These are phyloP conservation scores for Xylaria castorea DNA, from an alignment of 495 filamentous ascomycete species.

Conservation along the genomic window DNA sequence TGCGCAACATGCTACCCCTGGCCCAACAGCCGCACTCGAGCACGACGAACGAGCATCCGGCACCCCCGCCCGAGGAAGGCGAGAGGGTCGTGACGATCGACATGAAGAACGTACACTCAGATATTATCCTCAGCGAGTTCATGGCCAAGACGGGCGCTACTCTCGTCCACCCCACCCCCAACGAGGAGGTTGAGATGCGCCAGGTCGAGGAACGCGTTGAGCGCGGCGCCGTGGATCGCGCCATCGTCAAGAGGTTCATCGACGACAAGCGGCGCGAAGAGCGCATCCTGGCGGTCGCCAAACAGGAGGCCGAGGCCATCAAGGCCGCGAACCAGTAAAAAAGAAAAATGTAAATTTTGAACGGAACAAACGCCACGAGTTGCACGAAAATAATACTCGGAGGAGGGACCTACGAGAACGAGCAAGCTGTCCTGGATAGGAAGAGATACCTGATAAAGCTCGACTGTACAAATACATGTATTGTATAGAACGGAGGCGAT, in stretches of 20 bases:
- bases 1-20: constrained; percentile 35
- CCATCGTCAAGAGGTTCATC: constrained; percentile 64
- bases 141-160: constrained; percentile 71
- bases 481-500: constrained; percentile 19
- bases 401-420: constrained; percentile 2
- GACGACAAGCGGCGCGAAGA: constrained; percentile 70
- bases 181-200: constrained; percentile 65
- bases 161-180: constrained; percentile 61
- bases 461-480: constrained; percentile 28
- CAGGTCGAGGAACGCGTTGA: constrained; percentile 64
- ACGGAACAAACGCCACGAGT: background rate
- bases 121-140: constrained; percentile 72
- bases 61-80: constrained; percentile 49
- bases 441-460: background rate
- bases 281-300: constrained; percentile 43
- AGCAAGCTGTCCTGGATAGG: background rate
- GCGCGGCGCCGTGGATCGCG: constrained; percentile 61
- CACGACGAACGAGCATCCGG: constrained; percentile 42
- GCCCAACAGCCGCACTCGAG: constrained; percentile 47
- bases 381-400: constrained; percentile 16
- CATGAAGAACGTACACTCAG: constrained; percentile 66
- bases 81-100: constrained; percentile 62
- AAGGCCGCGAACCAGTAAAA: constrained; percentile 40
- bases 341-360: constrained; percentile 9
- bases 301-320: constrained; percentile 41